Conservation (phyloP, 805 yeast genomes). For the Wickerhamiella sergipiensis region DNA sequence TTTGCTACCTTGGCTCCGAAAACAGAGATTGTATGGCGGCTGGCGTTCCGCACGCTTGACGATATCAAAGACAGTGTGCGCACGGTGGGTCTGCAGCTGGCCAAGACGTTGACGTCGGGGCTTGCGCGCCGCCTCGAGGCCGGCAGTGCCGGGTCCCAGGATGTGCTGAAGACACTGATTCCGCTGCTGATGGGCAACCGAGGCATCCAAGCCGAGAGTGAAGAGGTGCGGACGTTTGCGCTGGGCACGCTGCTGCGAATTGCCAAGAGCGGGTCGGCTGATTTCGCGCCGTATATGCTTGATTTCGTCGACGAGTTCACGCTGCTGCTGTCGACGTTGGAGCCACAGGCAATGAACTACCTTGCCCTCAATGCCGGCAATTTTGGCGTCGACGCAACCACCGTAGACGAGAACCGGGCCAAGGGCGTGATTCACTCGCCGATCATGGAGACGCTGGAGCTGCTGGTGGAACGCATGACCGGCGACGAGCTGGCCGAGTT, state of each 20-base stretch:
- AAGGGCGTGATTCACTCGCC: conserved; percentile 72
- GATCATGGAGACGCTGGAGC: conserved; percentile 74
- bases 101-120: conserved; percentile 31
- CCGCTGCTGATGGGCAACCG: conserved; percentile 70
- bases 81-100: conserved; percentile 57
- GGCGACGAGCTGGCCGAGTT: conserved; percentile 7
- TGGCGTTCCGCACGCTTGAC: conserved; percentile 81
- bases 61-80: conserved; percentile 92
- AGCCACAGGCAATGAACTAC: conserved; percentile 82
- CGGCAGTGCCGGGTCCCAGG: conserved; percentile 23
- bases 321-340: conserved; percentile 66
- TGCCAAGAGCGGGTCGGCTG: conserved; percentile 46
- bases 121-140: conserved; percentile 27
- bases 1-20: conserved; percentile 3
- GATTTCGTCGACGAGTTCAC: conserved; percentile 55
- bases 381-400: conserved; percentile 56
- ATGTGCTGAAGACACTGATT: conserved; percentile 42
- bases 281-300: conserved; percentile 52
- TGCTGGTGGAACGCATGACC: conserved; percentile 44
- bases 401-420: conserved; percentile 64
- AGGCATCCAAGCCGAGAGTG: conserved; percentile 75
- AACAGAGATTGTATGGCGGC: conserved; percentile 45
- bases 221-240: conserved; percentile 67
- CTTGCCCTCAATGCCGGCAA: conserved; percentile 79
- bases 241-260: conserved; percentile 63